Evolutionary conservation across 495 filamentous ascomycete genomes (phyloP).

Genomic region (Penicillium roqueforti): DNA sequence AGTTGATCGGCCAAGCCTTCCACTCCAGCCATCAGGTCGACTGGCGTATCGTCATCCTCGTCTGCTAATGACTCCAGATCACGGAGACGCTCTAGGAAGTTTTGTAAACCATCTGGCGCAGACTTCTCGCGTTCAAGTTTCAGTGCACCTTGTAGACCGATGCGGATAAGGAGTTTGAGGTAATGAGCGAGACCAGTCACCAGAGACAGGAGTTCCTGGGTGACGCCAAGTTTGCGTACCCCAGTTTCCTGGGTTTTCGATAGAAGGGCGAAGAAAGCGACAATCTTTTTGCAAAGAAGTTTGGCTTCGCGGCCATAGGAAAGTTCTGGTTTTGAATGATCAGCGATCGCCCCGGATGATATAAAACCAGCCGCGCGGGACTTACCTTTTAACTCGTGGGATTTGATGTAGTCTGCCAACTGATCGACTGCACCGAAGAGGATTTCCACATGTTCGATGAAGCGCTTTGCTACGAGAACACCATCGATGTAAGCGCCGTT

Average conservation of each 20-base stretch:
- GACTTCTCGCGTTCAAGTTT: conserved; percentile 82
- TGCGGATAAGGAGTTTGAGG: conserved; percentile 94
- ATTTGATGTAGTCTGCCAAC: conserved; percentile 67
- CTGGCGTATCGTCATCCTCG: conserved; percentile 61
- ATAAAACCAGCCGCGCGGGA: conserved; percentile 3
- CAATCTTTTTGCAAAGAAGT: conserved; percentile 98
- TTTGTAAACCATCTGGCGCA: conserved; percentile 66
- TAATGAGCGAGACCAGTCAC: conserved; percentile 98
- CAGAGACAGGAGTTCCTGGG: conserved; percentile 89
- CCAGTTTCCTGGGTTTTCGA: conserved; percentile 92
- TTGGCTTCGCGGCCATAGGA: conserved; percentile 94
- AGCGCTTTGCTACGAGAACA: conserved; percentile 91
- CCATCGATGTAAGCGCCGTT: conserved; percentile 96
- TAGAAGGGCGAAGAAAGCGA: conserved; percentile 91
- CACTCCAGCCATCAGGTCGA: conserved; percentile 71
- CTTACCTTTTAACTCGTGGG: conserved; percentile 71
- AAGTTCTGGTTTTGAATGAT: conserved; percentile 52
- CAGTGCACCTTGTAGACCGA: conserved; percentile 89
- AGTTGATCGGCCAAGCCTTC: conserved; percentile 67
- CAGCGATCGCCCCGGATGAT: conserved; percentile 10
- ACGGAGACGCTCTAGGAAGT: conserved; percentile 76
- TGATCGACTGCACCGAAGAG: conserved; percentile 86
- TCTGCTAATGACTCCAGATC: conserved; percentile 64
- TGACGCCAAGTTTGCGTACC: conserved; percentile 83
- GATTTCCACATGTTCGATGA: conserved; percentile 93